Percentiles rank a stretch among this genome's conserved stretches.
These are phyloP conservation scores for Hericium rajendrae DNA, from an alignment of 768 basidiomycete genomes.

Conservation along the genomic window DNA sequence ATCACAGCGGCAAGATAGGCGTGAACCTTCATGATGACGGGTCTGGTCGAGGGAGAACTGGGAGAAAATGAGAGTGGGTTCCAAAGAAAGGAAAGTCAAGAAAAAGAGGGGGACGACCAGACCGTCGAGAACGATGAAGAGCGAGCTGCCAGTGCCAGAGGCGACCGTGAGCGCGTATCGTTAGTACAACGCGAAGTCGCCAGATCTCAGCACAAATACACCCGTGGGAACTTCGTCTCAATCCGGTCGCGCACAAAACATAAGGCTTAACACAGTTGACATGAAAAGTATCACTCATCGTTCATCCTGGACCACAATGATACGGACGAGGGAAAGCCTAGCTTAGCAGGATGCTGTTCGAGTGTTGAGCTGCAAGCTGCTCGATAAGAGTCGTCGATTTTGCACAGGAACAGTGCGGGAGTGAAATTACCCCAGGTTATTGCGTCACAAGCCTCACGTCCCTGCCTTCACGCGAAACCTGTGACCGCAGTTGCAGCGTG, in stretches of 20 bases:
- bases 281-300: no score
- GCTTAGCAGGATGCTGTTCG: no score
- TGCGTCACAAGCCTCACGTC: background rate
- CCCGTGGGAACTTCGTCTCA: no score
- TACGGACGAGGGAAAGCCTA: no score
- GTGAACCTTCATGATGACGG: conserved; percentile 32
- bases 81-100: background rate
- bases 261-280: no score
- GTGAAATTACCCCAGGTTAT: background rate
- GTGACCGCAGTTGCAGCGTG: background rate
- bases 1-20: background rate
- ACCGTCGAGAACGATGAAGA: no score
- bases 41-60: conserved; percentile 15
- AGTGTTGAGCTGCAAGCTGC: background rate
- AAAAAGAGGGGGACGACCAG: background rate
- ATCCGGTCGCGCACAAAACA: no score
- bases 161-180: background rate
- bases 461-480: no score
- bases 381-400: background rate
- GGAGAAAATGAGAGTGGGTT: conserved; percentile 14
- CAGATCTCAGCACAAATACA: no score
- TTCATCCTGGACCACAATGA: no score
- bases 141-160: background rate
- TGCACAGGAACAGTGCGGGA: no score
- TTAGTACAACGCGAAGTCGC: no score